Evolutionary conservation across 305 asterid species (phyloP).

Genomic region (Solanum chacoense): DNA sequence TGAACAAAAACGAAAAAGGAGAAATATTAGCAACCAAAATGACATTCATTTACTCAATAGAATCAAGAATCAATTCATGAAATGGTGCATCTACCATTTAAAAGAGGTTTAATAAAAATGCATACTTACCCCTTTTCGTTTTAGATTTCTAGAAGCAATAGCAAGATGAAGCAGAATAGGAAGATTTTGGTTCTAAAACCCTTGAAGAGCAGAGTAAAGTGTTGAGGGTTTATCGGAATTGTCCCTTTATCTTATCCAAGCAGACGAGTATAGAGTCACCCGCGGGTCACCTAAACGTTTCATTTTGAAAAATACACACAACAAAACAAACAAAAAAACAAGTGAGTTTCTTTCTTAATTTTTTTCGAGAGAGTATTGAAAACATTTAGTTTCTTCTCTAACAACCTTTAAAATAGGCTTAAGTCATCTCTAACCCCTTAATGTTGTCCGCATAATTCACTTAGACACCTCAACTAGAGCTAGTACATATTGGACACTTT

Average conservation of each 20-base stretch:
- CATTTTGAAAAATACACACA: background rate
- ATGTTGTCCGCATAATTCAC: too few relatives aligned
- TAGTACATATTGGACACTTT: too few relatives aligned
- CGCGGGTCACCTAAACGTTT: background rate
- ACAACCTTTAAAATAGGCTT: too few relatives aligned
- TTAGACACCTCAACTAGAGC: too few relatives aligned
- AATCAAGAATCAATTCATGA: background rate
- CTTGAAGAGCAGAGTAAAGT: background rate
- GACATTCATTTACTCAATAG: background rate
- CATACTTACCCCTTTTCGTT: background rate
- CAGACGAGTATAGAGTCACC: background rate
- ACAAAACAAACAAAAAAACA: too few relatives aligned
- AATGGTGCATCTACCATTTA: background rate
- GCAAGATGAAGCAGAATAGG: background rate
- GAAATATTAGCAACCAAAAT: background rate
- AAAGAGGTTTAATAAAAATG: background rate
- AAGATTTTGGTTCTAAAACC: background rate
- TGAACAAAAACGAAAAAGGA: background rate
- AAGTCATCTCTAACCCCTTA: too few relatives aligned
- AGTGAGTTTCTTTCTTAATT: too few relatives aligned
- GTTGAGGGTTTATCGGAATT: background rate
- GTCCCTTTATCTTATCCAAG: background rate
- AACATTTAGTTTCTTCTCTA: too few relatives aligned
- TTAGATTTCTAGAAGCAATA: background rate
- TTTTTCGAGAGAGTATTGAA: too few relatives aligned